phyloP scores from a whole-genome alignment of 768 basidiomycete species.

The Coprinopsis cinerea region DNA sequence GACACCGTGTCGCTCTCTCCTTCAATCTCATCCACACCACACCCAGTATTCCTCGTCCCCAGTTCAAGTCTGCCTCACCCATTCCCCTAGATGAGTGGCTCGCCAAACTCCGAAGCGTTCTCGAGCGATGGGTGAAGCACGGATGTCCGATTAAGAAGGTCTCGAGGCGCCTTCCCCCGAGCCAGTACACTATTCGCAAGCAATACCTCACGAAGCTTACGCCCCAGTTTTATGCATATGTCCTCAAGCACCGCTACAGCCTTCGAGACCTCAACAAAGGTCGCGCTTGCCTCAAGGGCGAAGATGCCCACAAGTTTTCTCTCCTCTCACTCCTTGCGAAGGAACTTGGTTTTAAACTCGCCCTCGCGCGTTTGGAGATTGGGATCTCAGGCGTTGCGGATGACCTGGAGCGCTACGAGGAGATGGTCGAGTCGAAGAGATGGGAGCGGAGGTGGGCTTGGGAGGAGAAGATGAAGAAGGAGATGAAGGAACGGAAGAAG shows the following conservation, averaged over 20 bases:
- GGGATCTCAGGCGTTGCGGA: not conserved
- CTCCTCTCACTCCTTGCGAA: not conserved
- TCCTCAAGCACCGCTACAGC: not conserved
- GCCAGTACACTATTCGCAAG: too few species aligned
- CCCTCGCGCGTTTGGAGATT: not conserved
- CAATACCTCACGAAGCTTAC: too few species aligned
- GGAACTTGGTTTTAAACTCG: not conserved
- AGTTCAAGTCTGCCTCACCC: constrained; percentile 19
- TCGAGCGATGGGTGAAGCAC: constrained; percentile 31
- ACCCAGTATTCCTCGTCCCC: constrained; percentile 16
- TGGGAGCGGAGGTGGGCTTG: too few species aligned
- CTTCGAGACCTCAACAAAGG: not conserved
- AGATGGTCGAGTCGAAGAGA: too few species aligned
- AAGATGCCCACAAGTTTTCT: not conserved
- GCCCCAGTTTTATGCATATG: not conserved
- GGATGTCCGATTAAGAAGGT: too few species aligned
- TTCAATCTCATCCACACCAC: constrained; percentile 37
- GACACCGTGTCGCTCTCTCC: constrained; percentile 39
- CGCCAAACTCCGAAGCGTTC: constrained; percentile 22
- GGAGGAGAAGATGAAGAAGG: too few species aligned
- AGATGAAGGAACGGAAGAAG: too few species aligned
- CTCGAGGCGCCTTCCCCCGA: too few species aligned
- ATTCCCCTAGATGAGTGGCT: too few species aligned
- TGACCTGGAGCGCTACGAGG: not conserved
- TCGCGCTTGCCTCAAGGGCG: not conserved